Evolutionary conservation across 1,284 basidiomycete species (phyloP).

Genomic region (Tilletia walkeri): DNA sequence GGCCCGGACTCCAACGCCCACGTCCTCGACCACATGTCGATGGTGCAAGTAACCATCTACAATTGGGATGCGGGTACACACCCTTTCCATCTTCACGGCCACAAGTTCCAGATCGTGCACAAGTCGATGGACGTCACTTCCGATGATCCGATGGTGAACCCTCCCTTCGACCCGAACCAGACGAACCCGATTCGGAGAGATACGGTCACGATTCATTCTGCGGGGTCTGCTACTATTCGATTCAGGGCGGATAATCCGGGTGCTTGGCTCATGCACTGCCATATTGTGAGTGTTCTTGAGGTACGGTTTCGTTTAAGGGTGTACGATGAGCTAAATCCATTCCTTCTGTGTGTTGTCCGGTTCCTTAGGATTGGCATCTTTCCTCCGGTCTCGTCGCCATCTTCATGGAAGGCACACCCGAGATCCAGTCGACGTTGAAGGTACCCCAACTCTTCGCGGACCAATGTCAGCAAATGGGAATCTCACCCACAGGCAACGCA

Average conservation of each 20-base stretch:
- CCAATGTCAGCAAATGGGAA: conserved; percentile 69
- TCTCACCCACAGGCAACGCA: conserved; percentile 58
- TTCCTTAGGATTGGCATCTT: conserved; percentile 64
- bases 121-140: conserved; percentile 73
- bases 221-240: conserved; percentile 67
- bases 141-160: conserved; percentile 74
- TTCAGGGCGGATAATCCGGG: conserved; percentile 78
- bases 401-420: conserved; percentile 71
- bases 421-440: conserved; percentile 58
- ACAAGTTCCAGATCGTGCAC: conserved; percentile 62
- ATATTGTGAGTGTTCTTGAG: conserved; percentile 6
- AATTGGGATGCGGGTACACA: conserved; percentile 76
- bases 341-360: neutral
- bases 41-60: conserved; percentile 75
- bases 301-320: neutral
- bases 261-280: conserved; percentile 62
- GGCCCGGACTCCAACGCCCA: conserved; percentile 60
- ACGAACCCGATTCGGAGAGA: conserved; percentile 82
- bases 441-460: conserved; percentile 65
- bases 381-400: conserved; percentile 71
- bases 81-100: conserved; percentile 58
- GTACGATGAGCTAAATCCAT: neutral
- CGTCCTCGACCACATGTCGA: conserved; percentile 71
- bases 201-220: conserved; percentile 62
- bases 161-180: conserved; percentile 71